Evolutionary conservation across 306 rosid genomes (phyloP), one percentile per base, ranked within the genome.

Genomic region (Potentilla sterilis): DNA sequence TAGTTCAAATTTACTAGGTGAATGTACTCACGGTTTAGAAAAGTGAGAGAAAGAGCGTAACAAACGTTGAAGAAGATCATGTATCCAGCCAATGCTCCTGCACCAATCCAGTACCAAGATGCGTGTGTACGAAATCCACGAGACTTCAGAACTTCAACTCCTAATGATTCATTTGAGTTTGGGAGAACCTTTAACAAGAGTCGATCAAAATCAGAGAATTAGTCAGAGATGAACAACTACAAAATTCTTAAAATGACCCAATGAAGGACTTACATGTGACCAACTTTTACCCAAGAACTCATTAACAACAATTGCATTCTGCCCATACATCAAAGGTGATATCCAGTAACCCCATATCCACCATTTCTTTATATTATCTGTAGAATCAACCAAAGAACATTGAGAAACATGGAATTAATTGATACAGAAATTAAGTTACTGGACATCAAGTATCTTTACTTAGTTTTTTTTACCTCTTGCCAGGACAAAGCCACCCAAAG

Each of bases 401-500:
- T 52, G 15, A 11, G 4, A 28, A 57, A 3, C 32, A 41, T 55
- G 24, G 21, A 5, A 24, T 8, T 15, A 19, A 18, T 16, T 62
- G n/a, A 62, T 37, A 35, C 44, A 43, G 18, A 19, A 42, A n/a
- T 28, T 5, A 22, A 40, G 38, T 42, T 40, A 7, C 54, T 6
- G 14, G 19, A 52, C 7, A 67, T 22, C 15, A 35, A 22, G 24
- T 46, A 21, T 4, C 13, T 57, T 28, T 68, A 4, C 3, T 24
- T 67, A 43, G 11, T 10, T 19, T 55, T 37, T 2, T 54, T 51
- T 81, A 88, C 91, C 91, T 88, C 76, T 83, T 40, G 91, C 81
- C n/a, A 85, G 41, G 76, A 86, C 67, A 48, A 85, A 79, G 16
- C 91, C 91, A 18, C 87, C 80, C 85, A 83, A 38, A 41, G 80